phyloP scores from a whole-genome alignment of 257 asterid genomes.

The Rehmannia glutinosa region DNA sequence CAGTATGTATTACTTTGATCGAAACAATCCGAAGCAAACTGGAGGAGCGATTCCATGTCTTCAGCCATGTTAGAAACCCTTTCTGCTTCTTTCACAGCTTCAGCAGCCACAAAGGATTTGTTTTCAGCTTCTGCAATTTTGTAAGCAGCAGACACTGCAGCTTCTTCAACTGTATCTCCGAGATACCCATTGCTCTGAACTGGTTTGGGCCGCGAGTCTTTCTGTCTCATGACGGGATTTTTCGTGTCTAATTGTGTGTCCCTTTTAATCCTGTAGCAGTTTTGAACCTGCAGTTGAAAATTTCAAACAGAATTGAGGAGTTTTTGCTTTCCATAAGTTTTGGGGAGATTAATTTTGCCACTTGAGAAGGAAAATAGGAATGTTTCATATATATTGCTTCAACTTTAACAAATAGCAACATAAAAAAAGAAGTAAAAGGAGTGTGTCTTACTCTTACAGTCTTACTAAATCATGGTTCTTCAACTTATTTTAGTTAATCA shows the following conservation, averaged over 20 bases:
- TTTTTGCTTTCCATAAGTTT: too few species aligned
- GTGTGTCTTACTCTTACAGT: too few species aligned
- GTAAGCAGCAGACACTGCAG: conserved; percentile 54
- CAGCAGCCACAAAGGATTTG: conserved; percentile 84
- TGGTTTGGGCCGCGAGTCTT: conserved; percentile 42
- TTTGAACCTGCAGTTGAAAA: conserved; percentile 48
- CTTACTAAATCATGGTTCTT: too few species aligned
- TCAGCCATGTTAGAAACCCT: conserved; percentile 69
- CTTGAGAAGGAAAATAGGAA: too few species aligned
- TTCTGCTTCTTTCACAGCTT: conserved; percentile 85
- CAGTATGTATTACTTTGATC: conserved; percentile 63
- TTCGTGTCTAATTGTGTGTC: conserved; percentile 27
- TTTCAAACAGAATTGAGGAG: not conserved
- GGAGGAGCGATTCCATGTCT: conserved; percentile 57
- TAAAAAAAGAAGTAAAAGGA: too few species aligned
- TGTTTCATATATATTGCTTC: too few species aligned
- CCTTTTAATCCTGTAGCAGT: conserved; percentile 55
- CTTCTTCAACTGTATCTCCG: conserved; percentile 62
- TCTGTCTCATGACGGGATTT: conserved; percentile 27
- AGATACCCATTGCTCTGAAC: conserved; percentile 41
- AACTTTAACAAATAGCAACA: too few species aligned
- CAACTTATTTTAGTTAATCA: too few species aligned
- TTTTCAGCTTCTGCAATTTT: conserved; percentile 82
- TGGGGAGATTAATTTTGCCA: too few species aligned
- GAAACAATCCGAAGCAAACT: conserved; percentile 52